A percentile compares a stretch with the other conserved stretches of the same genome.
Conservation (phyloP, 306 rosid genomes). For the Citrullus colocynthis region DNA sequence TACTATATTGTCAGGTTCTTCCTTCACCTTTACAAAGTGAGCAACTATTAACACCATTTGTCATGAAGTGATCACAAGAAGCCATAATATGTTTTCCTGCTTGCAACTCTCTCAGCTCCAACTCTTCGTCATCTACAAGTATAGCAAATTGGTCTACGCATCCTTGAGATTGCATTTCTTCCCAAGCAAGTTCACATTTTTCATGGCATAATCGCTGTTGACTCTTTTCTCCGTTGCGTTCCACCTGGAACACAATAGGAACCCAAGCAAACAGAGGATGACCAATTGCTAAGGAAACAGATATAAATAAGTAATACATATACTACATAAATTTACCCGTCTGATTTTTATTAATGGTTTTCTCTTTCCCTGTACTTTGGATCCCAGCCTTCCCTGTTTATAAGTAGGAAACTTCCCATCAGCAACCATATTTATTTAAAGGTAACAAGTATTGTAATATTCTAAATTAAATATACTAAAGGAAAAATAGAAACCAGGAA, state of each 20-base stretch:
- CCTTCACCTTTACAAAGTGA: conserved; percentile 68
- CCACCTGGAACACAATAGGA: conserved; percentile 36
- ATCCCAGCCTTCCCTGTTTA: conserved; percentile 49
- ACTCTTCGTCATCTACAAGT: conserved; percentile 83
- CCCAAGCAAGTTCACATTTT: conserved; percentile 63
- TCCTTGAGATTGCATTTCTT: conserved; percentile 30
- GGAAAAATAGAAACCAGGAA: conserved; percentile 3
- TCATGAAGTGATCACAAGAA: conserved; percentile 49
- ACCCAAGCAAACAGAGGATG: conserved; percentile 6
- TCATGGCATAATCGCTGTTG: conserved; percentile 23
- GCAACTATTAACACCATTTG: conserved; percentile 38
- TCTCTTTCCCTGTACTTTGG: conserved; percentile 43
- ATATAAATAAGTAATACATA: background rate
- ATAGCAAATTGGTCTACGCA: conserved; percentile 29
- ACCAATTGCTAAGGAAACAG: background rate
- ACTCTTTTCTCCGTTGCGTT: conserved; percentile 22
- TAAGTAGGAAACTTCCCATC: conserved; percentile 14
- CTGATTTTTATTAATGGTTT: conserved; percentile 28
- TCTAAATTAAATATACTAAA: background rate
- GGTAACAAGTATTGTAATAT: conserved; percentile 9
- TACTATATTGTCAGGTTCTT: background rate
- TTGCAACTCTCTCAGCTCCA: conserved; percentile 65
- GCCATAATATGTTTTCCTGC: conserved; percentile 27
- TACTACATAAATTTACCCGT: conserved; percentile 28
- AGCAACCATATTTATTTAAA: conserved; percentile 11